Evolutionary conservation across 2,329 filamentous ascomycete species (phyloP).

Genomic region (Ophiostoma sp.): DNA sequence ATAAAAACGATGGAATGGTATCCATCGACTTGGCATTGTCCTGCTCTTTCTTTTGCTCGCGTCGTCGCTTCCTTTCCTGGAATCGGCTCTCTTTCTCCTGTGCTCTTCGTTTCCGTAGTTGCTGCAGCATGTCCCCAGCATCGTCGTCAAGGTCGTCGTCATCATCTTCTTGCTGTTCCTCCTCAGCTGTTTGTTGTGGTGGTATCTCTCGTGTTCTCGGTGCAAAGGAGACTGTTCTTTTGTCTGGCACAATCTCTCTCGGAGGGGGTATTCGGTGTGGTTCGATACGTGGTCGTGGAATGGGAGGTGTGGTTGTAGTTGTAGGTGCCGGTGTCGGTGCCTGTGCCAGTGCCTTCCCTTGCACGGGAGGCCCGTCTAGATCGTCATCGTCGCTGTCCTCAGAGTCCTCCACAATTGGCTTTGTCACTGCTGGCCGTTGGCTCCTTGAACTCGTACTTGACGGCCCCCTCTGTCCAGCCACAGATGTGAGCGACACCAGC

Average conservation of each 20-base stretch:
- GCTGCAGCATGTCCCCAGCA: slow-evolving; percentile 20
- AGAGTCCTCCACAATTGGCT: background rate
- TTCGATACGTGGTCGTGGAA: background rate
- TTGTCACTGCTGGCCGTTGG: background rate
- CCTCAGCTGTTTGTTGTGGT: background rate
- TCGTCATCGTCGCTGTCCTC: slow-evolving; percentile 25
- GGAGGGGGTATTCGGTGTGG: background rate
- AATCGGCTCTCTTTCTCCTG: slow-evolving; percentile 22
- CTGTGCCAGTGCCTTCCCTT: no score
- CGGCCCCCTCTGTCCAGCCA: background rate
- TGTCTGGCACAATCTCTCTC: background rate
- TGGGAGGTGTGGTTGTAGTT: no score
- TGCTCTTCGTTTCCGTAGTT: slow-evolving; percentile 23
- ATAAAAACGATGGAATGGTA: slow-evolving; percentile 23
- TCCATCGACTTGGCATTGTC: slow-evolving; percentile 1
- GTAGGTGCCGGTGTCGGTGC: background rate
- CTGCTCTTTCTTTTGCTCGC: background rate
- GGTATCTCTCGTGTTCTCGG: background rate
- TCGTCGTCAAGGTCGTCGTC: slow-evolving; percentile 13
- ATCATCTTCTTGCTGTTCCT: background rate
- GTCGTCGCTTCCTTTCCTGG: background rate
- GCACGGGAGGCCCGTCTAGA: slow-evolving; percentile 25
- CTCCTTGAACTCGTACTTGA: background rate
- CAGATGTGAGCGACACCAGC: slow-evolving; percentile 6
- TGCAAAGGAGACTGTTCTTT: slow-evolving; percentile 10